Evolutionary conservation across 352 stramenopile species (phyloP).

Genomic region (Pythium insidiosum): DNA sequence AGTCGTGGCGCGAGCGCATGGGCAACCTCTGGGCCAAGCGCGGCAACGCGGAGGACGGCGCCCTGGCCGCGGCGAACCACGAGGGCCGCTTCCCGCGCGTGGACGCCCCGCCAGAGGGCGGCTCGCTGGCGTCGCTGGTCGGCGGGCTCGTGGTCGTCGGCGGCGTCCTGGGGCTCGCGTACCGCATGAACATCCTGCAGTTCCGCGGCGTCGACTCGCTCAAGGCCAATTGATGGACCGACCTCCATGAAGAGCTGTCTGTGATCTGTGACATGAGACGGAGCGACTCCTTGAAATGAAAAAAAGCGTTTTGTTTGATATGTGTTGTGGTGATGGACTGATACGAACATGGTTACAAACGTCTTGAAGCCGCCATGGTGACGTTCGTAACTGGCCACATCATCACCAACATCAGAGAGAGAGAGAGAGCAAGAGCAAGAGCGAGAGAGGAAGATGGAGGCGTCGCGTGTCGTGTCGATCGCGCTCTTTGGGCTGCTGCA

Average conservation of each 20-base stretch:
- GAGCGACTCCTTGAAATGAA: too few species aligned
- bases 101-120: neutral
- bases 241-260: too few species aligned
- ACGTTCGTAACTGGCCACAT: too few species aligned
- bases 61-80: neutral
- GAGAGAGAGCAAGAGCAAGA: neutral
- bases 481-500: conserved; percentile 62
- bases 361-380: too few species aligned
- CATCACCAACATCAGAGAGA: neutral
- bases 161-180: conserved; percentile 30
- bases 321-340: too few species aligned
- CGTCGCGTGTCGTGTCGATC: conserved; percentile 47
- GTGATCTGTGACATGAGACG: too few species aligned
- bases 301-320: too few species aligned
- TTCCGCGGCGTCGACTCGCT: conserved; percentile 1
- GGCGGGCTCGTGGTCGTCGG: conserved; percentile 34
- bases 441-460: conserved; percentile 12
- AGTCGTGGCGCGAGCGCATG: conserved; percentile 60
- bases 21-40: conserved; percentile 48
- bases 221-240: conserved; percentile 37
- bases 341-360: too few species aligned
- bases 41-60: conserved; percentile 13
- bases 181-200: conserved; percentile 26
- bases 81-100: neutral
- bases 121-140: conserved; percentile 9